A percentile compares a stretch with the other conserved stretches of the same genome.
Evolutionary conservation across 176 grass and related monocot species (phyloP).

Genomic region (Pharus latifolius): DNA sequence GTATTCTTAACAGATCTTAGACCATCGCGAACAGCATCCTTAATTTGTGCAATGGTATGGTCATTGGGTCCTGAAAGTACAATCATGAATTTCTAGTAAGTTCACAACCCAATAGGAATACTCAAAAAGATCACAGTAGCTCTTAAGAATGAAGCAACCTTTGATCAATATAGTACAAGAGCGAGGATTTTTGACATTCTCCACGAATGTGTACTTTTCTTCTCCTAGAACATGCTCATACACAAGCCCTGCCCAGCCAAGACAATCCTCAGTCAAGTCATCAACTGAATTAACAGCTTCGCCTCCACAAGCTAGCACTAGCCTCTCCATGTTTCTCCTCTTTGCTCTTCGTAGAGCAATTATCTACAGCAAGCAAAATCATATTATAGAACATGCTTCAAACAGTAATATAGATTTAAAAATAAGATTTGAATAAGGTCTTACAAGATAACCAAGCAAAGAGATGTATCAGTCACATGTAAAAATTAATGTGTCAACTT

Average conservation of each 20-base stretch:
- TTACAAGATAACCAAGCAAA: not conserved
- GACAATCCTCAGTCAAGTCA: conserved; percentile 75
- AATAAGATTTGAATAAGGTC: not conserved
- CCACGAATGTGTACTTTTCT: conserved; percentile 97
- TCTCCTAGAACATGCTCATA: conserved; percentile 92
- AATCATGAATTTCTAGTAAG: not conserved
- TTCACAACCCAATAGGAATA: not conserved
- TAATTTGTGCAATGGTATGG: conserved; percentile 98
- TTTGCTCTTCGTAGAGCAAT: conserved; percentile 91
- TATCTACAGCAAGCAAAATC: conserved; percentile 47
- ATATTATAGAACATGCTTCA: not conserved
- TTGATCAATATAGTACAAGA: conserved; percentile 98
- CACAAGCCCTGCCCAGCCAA: conserved; percentile 97
- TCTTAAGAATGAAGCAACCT: conserved; percentile 41
- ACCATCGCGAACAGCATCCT: conserved; percentile 89
- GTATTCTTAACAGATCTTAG: conserved; percentile 95
- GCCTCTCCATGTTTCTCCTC: conserved; percentile 96
- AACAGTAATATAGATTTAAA: not conserved
- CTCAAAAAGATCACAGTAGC: not conserved
- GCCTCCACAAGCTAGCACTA: conserved; percentile 80
- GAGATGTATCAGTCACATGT: not conserved
- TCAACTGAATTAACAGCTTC: conserved; percentile 95
- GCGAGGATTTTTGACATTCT: conserved; percentile 83
- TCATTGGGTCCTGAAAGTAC: conserved; percentile 80
- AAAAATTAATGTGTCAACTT: not conserved